phyloP scores from a whole-genome alignment of 2,329 filamentous ascomycete genomes.

The Aureobasidium uvarum region DNA sequence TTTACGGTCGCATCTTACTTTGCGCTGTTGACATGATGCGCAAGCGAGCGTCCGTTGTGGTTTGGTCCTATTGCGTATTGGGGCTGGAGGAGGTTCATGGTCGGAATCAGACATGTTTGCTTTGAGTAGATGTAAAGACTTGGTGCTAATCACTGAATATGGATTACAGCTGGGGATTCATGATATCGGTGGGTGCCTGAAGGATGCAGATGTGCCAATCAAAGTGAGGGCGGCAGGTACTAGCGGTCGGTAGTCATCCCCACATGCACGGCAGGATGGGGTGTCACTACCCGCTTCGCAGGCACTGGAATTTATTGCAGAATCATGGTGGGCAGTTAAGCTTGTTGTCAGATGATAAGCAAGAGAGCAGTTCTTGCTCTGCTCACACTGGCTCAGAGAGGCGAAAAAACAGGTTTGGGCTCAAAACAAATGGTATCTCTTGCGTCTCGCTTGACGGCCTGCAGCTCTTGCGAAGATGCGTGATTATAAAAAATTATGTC shows the following conservation, averaged over 20 bases:
- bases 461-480: not conserved
- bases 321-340: not conserved
- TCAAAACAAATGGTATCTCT: constrained; percentile 21
- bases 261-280: not conserved
- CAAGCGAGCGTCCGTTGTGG: constrained; percentile 48
- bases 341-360: not conserved
- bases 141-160: not conserved
- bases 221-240: not conserved
- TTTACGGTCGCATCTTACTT: constrained; percentile 66
- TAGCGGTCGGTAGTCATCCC: not conserved
- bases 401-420: not conserved
- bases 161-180: not conserved
- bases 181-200: not conserved
- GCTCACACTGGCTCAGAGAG: not conserved
- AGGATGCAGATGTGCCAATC: not conserved
- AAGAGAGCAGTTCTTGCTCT: too few species aligned
- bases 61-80: not conserved
- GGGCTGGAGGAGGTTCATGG: not conserved
- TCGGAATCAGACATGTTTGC: not conserved
- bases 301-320: not conserved
- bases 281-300: not conserved
- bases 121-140: not conserved
- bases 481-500: constrained; percentile 18
- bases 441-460: not conserved
- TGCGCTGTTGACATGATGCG: constrained; percentile 71